Conservation (phyloP, 805 yeast species). For the Wickerhamiella domercqiae region DNA sequence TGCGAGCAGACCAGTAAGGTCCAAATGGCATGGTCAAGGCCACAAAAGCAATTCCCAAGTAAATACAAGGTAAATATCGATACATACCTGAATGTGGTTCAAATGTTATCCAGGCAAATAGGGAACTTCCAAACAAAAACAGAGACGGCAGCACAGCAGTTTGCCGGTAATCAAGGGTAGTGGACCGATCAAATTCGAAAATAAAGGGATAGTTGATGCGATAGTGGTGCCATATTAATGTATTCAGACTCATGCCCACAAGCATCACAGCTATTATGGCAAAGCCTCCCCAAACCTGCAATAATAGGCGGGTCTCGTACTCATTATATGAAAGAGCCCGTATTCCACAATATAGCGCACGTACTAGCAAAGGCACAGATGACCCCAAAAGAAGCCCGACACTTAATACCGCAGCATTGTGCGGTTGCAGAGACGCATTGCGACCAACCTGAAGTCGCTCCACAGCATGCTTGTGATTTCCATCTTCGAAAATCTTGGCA, state of each 20-base stretch:
- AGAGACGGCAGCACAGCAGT: constrained; percentile 50
- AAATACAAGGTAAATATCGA: constrained; percentile 68
- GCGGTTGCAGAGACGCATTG: constrained; percentile 18
- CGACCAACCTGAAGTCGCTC: constrained; percentile 47
- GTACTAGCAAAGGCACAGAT: constrained; percentile 49
- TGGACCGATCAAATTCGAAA: constrained; percentile 66
- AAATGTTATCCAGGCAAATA: constrained; percentile 67
- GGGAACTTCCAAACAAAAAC: constrained; percentile 37
- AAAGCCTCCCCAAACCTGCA: constrained; percentile 92
- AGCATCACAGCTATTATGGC: constrained; percentile 47
- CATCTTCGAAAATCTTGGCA: constrained; percentile 50
- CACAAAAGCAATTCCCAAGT: constrained; percentile 36
- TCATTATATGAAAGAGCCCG: constrained; percentile 25
- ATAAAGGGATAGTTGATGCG: constrained; percentile 84
- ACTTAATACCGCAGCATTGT: constrained; percentile 31
- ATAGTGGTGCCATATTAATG: constrained; percentile 54
- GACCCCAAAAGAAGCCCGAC: constrained; percentile 61
- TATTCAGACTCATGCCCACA: constrained; percentile 49
- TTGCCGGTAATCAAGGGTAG: constrained; percentile 50
- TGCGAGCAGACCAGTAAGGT: constrained; percentile 45
- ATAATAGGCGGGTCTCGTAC: constrained; percentile 41
- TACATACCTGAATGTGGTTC: constrained; percentile 43
- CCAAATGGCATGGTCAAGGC: constrained; percentile 48
- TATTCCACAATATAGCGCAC: constrained; percentile 42
- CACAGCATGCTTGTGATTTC: constrained; percentile 54